Percentiles rank a stretch among this genome's conserved stretches.
These are phyloP conservation scores for Globisporangium iwayamae DNA, from an alignment of 352 stramenopile species.

Conservation along the genomic window DNA sequence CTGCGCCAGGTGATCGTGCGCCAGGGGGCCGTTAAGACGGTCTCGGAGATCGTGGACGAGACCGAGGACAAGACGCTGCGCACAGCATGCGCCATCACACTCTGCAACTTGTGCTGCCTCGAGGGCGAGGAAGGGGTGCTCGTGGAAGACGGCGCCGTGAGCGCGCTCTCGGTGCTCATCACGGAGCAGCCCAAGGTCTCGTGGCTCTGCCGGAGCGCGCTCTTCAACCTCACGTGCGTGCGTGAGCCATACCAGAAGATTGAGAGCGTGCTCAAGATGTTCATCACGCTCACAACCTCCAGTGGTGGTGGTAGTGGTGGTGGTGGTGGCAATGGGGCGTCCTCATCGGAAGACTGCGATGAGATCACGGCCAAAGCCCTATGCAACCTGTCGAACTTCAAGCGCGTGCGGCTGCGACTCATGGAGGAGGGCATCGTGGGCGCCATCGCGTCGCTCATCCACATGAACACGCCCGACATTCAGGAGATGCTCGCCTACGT, in stretches of 20 bases:
- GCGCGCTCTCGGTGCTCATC: constrained; percentile 79
- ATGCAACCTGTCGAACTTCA: constrained; percentile 89
- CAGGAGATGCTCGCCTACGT: constrained; percentile 68
- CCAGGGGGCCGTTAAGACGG: constrained; percentile 68
- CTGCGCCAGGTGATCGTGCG: constrained; percentile 57
- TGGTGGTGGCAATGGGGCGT: neutral
- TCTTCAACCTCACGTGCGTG: constrained; percentile 91
- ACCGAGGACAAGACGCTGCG: constrained; percentile 60
- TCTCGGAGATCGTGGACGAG: constrained; percentile 68
- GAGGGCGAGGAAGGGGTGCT: constrained; percentile 71
- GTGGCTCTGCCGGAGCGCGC: constrained; percentile 57
- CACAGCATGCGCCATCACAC: constrained; percentile 77
- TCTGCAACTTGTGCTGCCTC: constrained; percentile 86
- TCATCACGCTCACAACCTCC: constrained; percentile 58
- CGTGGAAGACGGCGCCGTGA: constrained; percentile 80
- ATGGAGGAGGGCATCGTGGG: constrained; percentile 89
- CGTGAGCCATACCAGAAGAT: constrained; percentile 84
- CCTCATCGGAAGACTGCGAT: constrained; percentile 35
- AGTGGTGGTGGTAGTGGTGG: constrained; percentile 21
- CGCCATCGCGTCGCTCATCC: constrained; percentile 60
- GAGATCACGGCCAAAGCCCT: constrained; percentile 72
- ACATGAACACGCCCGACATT: constrained; percentile 35
- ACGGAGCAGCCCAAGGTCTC: constrained; percentile 66
- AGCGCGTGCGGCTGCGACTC: constrained; percentile 68
- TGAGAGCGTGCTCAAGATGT: constrained; percentile 76